Evolutionary conservation across 148 eudicot species (phyloP), one percentile per base, ranked within the genome.

Genomic region (Spergularia bocconei): DNA sequence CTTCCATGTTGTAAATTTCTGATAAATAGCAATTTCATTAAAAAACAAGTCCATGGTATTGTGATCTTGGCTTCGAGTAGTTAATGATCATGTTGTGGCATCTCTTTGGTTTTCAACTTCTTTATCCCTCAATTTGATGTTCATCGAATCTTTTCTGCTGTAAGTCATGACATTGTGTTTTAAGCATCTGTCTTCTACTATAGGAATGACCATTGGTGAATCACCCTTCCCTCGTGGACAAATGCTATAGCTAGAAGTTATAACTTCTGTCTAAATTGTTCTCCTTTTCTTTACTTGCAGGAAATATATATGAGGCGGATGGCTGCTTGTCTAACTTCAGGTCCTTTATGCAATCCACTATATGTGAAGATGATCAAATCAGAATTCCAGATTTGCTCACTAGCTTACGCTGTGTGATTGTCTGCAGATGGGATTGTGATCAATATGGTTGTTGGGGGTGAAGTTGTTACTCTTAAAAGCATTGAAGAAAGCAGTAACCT

Each of bases 391-490:
- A 2, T 59, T 36, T 57, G 20, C 17, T 17, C n/a, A 58, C 56
- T 14, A 6, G 69, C 33, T 51, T 58, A 16, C 38, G 56, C 0
- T 72, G 57, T 29, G 36, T 63, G 17, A 50, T 11, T 75, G 50
- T 73, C n/a, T 80, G 74, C 84, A 92, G 92, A 92, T 84, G 98
- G 96, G 67, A 88, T 92, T 50, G 90, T 89, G 78, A 89, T 95
- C 48, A 91, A 85, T 86, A 89, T 95, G 97, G 93, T 92, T 61
- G 93, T 91, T 62, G 98, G 99, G 25, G 94, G 94, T 69, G 97
- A 95, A 84, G 99, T 92, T 15, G 89, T 87, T 57, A 86, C 82
- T 76, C 93, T 95, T 70, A 91, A 85, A 83, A 88, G 79, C 87
- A 81, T 92, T 25, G 92, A 90, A 84, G 97, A 91, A 84, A 91